Evolutionary conservation across 2,329 filamentous ascomycete genomes (phyloP).

Genomic region (Myriosclerotinia curreyana): DNA sequence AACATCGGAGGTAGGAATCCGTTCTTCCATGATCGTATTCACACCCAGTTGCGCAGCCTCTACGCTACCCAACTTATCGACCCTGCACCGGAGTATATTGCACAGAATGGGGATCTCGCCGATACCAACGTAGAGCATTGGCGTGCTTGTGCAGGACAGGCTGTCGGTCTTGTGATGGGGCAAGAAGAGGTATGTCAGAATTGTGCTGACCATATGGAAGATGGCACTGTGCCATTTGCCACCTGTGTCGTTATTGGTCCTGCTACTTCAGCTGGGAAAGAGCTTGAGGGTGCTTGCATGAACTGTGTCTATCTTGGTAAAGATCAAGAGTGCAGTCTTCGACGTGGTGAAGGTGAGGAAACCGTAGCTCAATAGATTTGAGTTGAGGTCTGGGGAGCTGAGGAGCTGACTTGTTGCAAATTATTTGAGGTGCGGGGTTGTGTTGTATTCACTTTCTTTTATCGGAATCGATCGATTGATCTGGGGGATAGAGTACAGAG

Average conservation of each 20-base stretch:
- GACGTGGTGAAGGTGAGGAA: background rate
- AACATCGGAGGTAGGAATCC: conserved; percentile 4
- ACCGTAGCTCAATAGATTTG: background rate
- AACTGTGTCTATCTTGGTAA: conserved; percentile 10
- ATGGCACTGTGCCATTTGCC: background rate
- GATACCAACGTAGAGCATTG: conserved; percentile 11
- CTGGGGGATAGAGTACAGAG: background rate
- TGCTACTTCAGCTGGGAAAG: background rate
- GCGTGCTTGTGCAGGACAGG: conserved; percentile 15
- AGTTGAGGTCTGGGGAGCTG: background rate
- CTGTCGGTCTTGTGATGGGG: background rate
- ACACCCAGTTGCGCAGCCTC: background rate
- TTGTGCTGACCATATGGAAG: background rate
- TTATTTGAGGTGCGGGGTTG: background rate
- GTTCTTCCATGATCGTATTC: conserved; percentile 8
- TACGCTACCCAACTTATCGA: background rate
- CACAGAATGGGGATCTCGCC: background rate
- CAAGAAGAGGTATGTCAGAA: background rate
- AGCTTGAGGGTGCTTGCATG: conserved; percentile 5
- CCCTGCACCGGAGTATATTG: background rate
- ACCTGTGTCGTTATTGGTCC: background rate
- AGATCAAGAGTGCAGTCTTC: conserved; percentile 15
- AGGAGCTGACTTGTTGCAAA: background rate
- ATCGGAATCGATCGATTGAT: background rate
- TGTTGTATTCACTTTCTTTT: conserved; percentile 9